phyloP scores from a whole-genome alignment of 2,329 filamentous ascomycete species.

The Ascocoryne sarcoides region DNA sequence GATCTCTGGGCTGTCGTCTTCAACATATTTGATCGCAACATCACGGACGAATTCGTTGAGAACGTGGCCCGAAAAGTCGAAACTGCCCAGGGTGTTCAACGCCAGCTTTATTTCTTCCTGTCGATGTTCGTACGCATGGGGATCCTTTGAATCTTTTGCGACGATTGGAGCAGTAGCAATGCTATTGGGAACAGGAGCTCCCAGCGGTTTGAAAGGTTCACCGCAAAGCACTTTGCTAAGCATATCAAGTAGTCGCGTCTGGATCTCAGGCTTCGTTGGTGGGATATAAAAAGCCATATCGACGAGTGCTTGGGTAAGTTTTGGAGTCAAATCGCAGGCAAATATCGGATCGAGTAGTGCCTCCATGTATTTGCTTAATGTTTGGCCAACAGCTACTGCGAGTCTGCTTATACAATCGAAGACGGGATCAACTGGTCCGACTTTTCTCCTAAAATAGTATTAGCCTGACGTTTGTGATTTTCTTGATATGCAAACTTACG shows the following conservation, averaged over 20 bases:
- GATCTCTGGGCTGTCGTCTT: slow-evolving; percentile 89
- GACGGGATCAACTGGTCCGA: slow-evolving; percentile 58
- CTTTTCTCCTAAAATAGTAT: slow-evolving; percentile 31
- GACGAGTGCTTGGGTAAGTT: slow-evolving; percentile 87
- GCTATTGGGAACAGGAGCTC: slow-evolving; percentile 77
- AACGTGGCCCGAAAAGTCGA: slow-evolving; percentile 87
- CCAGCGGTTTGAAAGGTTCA: slow-evolving; percentile 83
- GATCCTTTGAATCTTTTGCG: slow-evolving; percentile 78
- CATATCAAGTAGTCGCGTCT: slow-evolving; percentile 89
- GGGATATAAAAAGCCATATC: slow-evolving; percentile 99
- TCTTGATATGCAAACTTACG: slow-evolving; percentile 34
- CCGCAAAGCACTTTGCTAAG: slow-evolving; percentile 89
- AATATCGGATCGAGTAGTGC: slow-evolving; percentile 93
- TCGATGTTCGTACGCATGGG: slow-evolving; percentile 67
- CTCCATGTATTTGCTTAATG: slow-evolving; percentile 97
- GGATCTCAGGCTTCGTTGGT: slow-evolving; percentile 84
- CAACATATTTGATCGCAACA: slow-evolving; percentile 95
- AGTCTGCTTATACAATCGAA: slow-evolving; percentile 98
- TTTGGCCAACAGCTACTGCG: slow-evolving; percentile 89
- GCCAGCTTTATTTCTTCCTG: slow-evolving; percentile 88
- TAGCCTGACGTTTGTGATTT: slow-evolving; percentile 14
- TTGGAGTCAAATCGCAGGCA: slow-evolving; percentile 86
- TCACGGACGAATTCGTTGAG: slow-evolving; percentile 98
- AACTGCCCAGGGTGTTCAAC: slow-evolving; percentile 91
- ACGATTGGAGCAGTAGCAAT: slow-evolving; percentile 73